Evolutionary conservation across 768 basidiomycete species (phyloP), one percentile per base, ranked within the genome.

Genomic region (Tylopilus sp.): DNA sequence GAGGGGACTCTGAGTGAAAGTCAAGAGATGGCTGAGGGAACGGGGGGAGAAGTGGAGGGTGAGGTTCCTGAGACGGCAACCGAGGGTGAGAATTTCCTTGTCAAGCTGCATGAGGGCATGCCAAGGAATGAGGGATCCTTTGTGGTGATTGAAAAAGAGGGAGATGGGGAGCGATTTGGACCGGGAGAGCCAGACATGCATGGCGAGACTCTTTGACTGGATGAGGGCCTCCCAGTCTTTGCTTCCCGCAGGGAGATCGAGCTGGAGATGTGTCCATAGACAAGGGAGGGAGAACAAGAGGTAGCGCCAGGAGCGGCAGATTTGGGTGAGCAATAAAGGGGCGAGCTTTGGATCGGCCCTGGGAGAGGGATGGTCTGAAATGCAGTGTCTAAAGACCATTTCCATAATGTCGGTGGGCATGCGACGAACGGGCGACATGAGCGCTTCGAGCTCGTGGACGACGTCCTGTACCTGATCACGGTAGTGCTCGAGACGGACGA

Each of bases 261-360:
- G 52, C 7, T 56, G 61, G 31, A 68, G 35, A 8, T 44, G 28
- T 20, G 55, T 46, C 66, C 66, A 68, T 13, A 68, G 22, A 3
- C 55, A 58, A 12, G 66, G 58, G 4, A 69, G 61, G 35, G 66
- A 59, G 47, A 64, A 62, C 10, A 68, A 25, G 46, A 68, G 68
- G 26, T 47, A 48, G n/a, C 64, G 57, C 66, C 66, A 68, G 20
- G 68, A 61, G 35, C 63, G 59, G 55, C 66, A 69, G 46, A 69
- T 53, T 33, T 69, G 69, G 4, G 36, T 51, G 40, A 69, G 63
- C 7, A 70, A 28, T 17, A 70, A 36, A 0, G 67, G 69, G 0
- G 60, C 57, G 5, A 30, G 30, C 10, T 21, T 36, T 9, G 66
- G 53, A 46, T 58, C 55, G 11, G 48, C 45, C 26, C 15, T 56